These are phyloP conservation scores for Pythium brachiatum DNA, from an alignment of 352 stramenopile genomes.

Conservation along the genomic window DNA sequence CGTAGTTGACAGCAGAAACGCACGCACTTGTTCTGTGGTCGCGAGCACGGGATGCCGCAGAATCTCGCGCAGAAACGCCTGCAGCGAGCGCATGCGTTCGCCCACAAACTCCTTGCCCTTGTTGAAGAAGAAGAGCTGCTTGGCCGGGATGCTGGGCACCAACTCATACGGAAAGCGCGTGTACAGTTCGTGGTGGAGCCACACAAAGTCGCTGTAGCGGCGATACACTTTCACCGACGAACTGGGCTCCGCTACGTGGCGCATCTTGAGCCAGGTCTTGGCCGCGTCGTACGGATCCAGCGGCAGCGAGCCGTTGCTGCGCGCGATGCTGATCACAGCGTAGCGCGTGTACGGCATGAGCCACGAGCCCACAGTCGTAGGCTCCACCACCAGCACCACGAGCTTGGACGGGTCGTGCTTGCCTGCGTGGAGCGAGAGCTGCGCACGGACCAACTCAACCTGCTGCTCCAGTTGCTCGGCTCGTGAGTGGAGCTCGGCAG, in stretches of 20 bases:
- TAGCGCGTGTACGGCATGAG: conserved; percentile 83
- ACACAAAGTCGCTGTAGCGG: conserved; percentile 86
- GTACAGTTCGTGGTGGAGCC: conserved; percentile 66
- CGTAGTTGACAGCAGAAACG: conserved; percentile 75
- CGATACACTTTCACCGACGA: conserved; percentile 83
- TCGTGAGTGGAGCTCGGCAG: conserved; percentile 65
- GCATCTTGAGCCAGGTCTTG: conserved; percentile 75
- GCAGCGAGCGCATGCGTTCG: conserved; percentile 75
- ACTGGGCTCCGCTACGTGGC: conserved; percentile 65
- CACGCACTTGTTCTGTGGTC: conserved; percentile 61
- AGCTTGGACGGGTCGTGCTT: conserved; percentile 75
- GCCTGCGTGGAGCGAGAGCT: conserved; percentile 74
- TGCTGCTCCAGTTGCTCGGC: conserved; percentile 73
- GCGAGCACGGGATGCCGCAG: conserved; percentile 66
- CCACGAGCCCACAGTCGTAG: conserved; percentile 79
- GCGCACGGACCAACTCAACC: conserved; percentile 69
- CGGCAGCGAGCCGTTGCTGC: conserved; percentile 34
- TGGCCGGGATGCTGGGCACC: conserved; percentile 69
- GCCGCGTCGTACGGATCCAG: conserved; percentile 70
- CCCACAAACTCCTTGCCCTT: conserved; percentile 85
- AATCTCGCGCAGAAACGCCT: conserved; percentile 78
- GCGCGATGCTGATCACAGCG: conserved; percentile 72
- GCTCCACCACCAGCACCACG: conserved; percentile 79
- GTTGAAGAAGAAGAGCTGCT: conserved; percentile 86
- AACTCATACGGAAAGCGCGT: conserved; percentile 73